Percentiles rank a stretch among this genome's conserved stretches.
phyloP scores from a whole-genome alignment of 179 eudicot species.

The Heliamphora pulchella region DNA sequence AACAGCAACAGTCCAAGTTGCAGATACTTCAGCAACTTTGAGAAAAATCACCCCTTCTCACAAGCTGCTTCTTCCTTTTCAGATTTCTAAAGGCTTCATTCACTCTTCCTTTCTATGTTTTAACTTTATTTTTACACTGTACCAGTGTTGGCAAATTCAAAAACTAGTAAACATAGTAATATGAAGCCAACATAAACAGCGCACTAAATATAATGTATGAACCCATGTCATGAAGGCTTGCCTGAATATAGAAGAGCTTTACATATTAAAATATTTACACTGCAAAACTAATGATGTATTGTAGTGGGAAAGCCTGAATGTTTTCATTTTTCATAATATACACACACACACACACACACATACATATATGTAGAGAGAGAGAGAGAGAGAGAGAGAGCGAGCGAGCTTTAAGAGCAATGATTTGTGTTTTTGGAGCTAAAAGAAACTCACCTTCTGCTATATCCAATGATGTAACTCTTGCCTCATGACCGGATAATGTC shows the following conservation, averaged over 20 bases:
- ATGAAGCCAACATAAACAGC: not conserved
- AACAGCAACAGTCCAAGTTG: too few relatives aligned
- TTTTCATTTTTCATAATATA: not conserved
- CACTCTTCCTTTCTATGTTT: too few relatives aligned
- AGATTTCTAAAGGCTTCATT: too few relatives aligned
- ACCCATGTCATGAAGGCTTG: not conserved
- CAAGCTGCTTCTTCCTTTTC: too few relatives aligned
- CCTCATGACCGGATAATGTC: slow-evolving; percentile 85
- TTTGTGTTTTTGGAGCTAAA: not conserved
- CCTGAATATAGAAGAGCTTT: not conserved
- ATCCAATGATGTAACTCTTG: slow-evolving; percentile 79
- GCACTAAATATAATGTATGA: not conserved
- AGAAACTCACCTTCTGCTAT: slow-evolving; percentile 53
- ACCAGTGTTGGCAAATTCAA: not conserved
- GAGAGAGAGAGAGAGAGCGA: too few relatives aligned
- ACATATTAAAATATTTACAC: not conserved
- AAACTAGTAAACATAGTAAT: not conserved
- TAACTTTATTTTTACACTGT: too few relatives aligned
- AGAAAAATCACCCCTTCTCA: too few relatives aligned
- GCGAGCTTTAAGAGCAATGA: not conserved
- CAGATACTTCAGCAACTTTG: too few relatives aligned
- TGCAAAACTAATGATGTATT: not conserved
- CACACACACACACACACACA: not conserved
- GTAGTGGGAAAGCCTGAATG: not conserved
- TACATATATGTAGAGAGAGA: too few relatives aligned